Percentiles rank a stretch among this genome's conserved stretches.
Conservation (phyloP, 2,329 filamentous ascomycete genomes). For the Neodidymelliopsis sp. region DNA sequence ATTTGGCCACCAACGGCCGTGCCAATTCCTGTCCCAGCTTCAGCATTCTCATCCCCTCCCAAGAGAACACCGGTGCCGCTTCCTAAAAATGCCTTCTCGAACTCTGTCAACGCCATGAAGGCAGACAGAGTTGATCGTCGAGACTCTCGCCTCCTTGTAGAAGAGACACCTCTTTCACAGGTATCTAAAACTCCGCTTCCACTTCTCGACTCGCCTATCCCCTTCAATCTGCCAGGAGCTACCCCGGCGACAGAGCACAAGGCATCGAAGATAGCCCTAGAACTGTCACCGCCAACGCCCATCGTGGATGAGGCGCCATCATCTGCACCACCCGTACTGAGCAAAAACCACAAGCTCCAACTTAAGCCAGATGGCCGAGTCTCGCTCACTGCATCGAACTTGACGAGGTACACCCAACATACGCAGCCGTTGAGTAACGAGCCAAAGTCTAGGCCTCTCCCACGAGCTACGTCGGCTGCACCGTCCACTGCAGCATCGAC, state of each 20-base stretch:
- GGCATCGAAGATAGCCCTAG: neutral
- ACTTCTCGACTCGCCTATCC: conserved; percentile 18
- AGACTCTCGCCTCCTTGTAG: conserved; percentile 17
- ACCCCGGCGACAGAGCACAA: conserved; percentile 1
- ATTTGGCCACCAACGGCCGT: neutral
- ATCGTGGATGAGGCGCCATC: neutral
- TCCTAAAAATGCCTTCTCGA: conserved; percentile 13
- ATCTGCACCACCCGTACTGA: neutral
- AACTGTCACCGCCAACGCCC: neutral
- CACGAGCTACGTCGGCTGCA: conserved; percentile 7
- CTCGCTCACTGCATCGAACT: conserved; percentile 25
- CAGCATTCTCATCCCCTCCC: neutral
- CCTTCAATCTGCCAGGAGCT: conserved; percentile 18
- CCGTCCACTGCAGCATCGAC: conserved; percentile 19
- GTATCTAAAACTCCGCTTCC: conserved; percentile 3
- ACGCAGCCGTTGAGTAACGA: conserved; percentile 24
- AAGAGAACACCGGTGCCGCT: conserved; percentile 24
- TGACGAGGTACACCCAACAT: conserved; percentile 25
- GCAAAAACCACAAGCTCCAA: conserved; percentile 2
- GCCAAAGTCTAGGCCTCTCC: conserved; percentile 19
- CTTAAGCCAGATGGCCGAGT: conserved; percentile 7
- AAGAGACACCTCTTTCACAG: conserved; percentile 26
- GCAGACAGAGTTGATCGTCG: neutral
- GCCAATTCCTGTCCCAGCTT: neutral
- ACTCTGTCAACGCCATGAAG: neutral